phyloP scores from a whole-genome alignment of 2,329 filamentous ascomycete species.

The Raffaelea albimanens region DNA sequence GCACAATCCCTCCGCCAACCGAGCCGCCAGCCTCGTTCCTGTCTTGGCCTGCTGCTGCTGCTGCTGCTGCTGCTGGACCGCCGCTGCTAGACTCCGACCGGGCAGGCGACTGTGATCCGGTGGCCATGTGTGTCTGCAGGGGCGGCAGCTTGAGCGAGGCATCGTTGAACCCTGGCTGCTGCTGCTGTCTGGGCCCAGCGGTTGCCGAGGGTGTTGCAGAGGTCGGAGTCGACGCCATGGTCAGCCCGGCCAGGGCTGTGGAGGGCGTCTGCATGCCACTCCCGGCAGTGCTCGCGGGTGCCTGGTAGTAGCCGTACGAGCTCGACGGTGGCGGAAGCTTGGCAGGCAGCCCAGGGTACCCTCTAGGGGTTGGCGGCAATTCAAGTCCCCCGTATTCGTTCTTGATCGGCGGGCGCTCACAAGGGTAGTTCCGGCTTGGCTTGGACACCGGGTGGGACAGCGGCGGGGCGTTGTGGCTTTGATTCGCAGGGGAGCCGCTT shows the following conservation, averaged over 20 bases:
- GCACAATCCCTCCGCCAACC: neutral
- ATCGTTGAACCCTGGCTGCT: conserved; percentile 20
- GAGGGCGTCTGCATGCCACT: neutral
- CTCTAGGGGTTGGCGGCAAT: neutral
- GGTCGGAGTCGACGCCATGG: conserved; percentile 18
- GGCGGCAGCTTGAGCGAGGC: conserved; percentile 45
- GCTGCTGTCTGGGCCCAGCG: neutral
- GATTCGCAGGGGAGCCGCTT: too few relatives aligned
- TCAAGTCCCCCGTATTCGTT: neutral
- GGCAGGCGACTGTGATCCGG: conserved; percentile 8
- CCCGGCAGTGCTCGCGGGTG: neutral
- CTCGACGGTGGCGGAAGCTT: conserved; percentile 1
- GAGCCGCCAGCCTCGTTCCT: neutral
- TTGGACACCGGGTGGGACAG: too few relatives aligned
- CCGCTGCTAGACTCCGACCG: neutral
- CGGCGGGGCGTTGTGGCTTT: too few relatives aligned
- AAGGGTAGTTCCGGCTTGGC: too few relatives aligned
- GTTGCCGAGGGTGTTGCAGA: conserved; percentile 1
- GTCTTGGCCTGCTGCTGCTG: too few relatives aligned
- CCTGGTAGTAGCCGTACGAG: conserved; percentile 8
- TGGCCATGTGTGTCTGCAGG: conserved; percentile 31
- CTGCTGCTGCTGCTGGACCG: neutral
- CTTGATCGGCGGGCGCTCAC: too few relatives aligned
- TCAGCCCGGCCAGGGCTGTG: conserved; percentile 1
- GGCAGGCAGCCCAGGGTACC: neutral